Percentiles rank a stretch among this genome's conserved stretches.
Conservation (phyloP, 441 rosid species). For the Euphorbia schlechtendalii region DNA sequence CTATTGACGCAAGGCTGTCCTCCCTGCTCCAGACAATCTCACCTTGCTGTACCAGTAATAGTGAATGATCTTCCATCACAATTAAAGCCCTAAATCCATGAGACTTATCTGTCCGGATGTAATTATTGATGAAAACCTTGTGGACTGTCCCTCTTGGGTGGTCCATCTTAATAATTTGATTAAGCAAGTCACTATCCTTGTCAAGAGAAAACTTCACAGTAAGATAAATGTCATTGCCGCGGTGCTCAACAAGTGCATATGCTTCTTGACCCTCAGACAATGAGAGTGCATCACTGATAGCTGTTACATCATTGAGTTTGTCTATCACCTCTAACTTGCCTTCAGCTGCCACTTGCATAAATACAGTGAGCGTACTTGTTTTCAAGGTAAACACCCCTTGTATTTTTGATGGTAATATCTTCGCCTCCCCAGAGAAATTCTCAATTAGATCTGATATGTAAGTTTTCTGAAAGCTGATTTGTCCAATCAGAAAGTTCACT, state of each 20-base stretch:
- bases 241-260: slow-evolving; percentile 68
- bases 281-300: slow-evolving; percentile 71
- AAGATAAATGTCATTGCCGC: slow-evolving; percentile 52
- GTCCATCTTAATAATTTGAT: slow-evolving; percentile 69
- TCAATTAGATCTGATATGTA: slow-evolving; percentile 50
- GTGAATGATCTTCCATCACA: slow-evolving; percentile 98
- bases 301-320: slow-evolving; percentile 47
- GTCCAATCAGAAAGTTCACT: slow-evolving; percentile 48
- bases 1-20: slow-evolving; percentile 88
- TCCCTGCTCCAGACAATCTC: slow-evolving; percentile 95
- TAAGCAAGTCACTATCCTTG: slow-evolving; percentile 63
- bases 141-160: slow-evolving; percentile 72
- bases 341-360: slow-evolving; percentile 46
- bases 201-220: slow-evolving; percentile 59
- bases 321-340: slow-evolving; percentile 71
- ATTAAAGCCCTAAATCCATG: slow-evolving; percentile 93
- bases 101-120: slow-evolving; percentile 79
- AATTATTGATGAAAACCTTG: slow-evolving; percentile 88
- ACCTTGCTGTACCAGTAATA: slow-evolving; percentile 87
- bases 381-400: slow-evolving; percentile 55
- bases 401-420: slow-evolving; percentile 52
- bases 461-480: slow-evolving; percentile 51
- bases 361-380: slow-evolving; percentile 31
- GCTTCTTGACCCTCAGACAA: slow-evolving; percentile 62
- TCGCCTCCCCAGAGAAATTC: slow-evolving; percentile 41